Evolutionary conservation across 768 basidiomycete species (phyloP).

Genomic region (Leccinum variicolor): DNA sequence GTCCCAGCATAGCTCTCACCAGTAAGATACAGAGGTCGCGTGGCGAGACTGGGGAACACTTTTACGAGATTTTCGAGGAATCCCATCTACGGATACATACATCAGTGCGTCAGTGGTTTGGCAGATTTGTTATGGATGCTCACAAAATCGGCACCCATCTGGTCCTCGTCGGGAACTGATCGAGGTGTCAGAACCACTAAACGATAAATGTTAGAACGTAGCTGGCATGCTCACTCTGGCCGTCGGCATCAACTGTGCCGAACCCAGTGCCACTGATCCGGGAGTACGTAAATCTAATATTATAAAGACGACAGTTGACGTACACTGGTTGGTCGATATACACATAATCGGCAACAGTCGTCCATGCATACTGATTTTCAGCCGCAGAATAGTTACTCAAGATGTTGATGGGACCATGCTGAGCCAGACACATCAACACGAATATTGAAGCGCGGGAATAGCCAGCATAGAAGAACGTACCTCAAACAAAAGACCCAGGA

Average conservation of each 20-base stretch:
- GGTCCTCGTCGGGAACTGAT: conserved; percentile 55
- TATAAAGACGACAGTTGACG: conserved; percentile 1
- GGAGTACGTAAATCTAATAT: background rate
- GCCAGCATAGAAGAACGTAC: conserved; percentile 28
- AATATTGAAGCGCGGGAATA: background rate
- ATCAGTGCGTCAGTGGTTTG: background rate
- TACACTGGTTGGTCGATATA: conserved; percentile 73
- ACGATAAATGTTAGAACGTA: background rate
- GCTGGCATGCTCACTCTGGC: conserved; percentile 44
- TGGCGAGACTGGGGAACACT: conserved; percentile 66
- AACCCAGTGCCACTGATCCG: conserved; percentile 56
- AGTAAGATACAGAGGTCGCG: conserved; percentile 62
- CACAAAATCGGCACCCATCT: conserved; percentile 49
- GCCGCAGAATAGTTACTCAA: conserved; percentile 44
- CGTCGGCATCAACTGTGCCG: conserved; percentile 56
- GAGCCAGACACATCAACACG: background rate
- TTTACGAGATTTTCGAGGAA: conserved; percentile 69
- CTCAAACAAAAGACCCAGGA: conserved; percentile 61
- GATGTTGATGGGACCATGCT: conserved; percentile 70
- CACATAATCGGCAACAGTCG: conserved; percentile 50
- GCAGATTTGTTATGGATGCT: conserved; percentile 14
- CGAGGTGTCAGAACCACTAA: conserved; percentile 10
- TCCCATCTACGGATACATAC: conserved; percentile 46
- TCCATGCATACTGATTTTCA: conserved; percentile 55
- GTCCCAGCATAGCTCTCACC: conserved; percentile 75